phyloP scores from a whole-genome alignment of 2,329 filamentous ascomycete species.

The Ophioceras dolichostomum region DNA sequence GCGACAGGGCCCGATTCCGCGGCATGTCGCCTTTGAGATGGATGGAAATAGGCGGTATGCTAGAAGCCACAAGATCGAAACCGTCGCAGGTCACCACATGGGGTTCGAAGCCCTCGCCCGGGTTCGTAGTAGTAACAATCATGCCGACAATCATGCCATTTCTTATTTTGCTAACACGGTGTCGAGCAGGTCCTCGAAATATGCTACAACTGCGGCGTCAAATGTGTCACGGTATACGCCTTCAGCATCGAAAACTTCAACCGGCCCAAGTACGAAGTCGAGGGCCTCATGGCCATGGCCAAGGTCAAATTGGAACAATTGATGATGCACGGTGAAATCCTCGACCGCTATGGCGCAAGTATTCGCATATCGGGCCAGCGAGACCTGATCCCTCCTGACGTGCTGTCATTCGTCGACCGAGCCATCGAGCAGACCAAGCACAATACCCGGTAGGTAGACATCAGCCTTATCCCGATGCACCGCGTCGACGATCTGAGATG shows the following conservation, averaged over 20 bases:
- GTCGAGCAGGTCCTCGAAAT: constrained; percentile 70
- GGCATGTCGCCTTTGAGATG: constrained; percentile 99
- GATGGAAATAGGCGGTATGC: constrained; percentile 95
- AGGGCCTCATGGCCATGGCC: constrained; percentile 94
- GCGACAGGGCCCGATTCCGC: constrained; percentile 80
- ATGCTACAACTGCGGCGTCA: constrained; percentile 95
- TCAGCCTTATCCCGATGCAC: no score
- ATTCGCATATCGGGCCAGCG: constrained; percentile 78
- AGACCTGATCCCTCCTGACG: constrained; percentile 73
- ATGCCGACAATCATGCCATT: not conserved
- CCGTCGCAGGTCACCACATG: constrained; percentile 87
- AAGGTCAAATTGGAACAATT: constrained; percentile 90
- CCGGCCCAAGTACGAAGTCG: constrained; percentile 89
- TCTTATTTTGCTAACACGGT: not conserved
- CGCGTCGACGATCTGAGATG: no score
- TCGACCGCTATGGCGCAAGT: constrained; percentile 84
- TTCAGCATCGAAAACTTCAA: constrained; percentile 99
- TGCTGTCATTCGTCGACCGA: constrained; percentile 75
- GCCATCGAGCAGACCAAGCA: constrained; percentile 78
- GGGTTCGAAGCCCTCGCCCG: constrained; percentile 90
- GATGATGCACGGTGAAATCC: constrained; percentile 80
- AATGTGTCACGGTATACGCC: constrained; percentile 93
- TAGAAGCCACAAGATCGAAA: constrained; percentile 82
- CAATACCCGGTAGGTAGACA: constrained; percentile 67
- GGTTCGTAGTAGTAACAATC: constrained; percentile 27